Percentiles rank a stretch among this genome's conserved stretches.
Conservation (phyloP, 2,329 filamentous ascomycete genomes). For the Diplodia mutila region DNA sequence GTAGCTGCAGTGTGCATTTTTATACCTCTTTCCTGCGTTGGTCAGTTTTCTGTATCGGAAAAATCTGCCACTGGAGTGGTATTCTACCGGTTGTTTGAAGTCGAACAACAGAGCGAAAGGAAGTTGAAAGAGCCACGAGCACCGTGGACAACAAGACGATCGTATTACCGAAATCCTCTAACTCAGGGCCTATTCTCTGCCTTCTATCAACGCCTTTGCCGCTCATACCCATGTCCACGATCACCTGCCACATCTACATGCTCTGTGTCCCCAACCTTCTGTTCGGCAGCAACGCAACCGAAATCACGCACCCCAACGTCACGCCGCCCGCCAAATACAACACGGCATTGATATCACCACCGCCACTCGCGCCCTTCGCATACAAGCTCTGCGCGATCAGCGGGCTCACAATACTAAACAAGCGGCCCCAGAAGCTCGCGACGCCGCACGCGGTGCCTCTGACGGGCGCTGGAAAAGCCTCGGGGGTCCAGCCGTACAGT, state of each 20-base stretch:
- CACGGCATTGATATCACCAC: conserved; percentile 53
- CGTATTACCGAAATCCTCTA: not conserved
- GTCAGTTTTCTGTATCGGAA: not conserved
- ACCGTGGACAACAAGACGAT: not conserved
- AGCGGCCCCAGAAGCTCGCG: conserved; percentile 62
- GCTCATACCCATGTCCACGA: not conserved
- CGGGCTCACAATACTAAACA: conserved; percentile 63
- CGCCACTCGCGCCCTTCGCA: conserved; percentile 31
- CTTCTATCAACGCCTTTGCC: not conserved
- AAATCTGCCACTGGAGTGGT: not conserved
- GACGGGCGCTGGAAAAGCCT: conserved; percentile 56
- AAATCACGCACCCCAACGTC: conserved; percentile 57
- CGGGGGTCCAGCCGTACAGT: conserved; percentile 57
- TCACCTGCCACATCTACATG: conserved; percentile 1
- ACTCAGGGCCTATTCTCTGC: not conserved
- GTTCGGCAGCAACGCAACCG: conserved; percentile 54
- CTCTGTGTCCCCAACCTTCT: conserved; percentile 41
- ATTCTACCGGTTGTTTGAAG: not conserved
- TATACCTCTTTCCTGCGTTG: not conserved
- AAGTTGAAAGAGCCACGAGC: not conserved
- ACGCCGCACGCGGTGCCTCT: conserved; percentile 59
- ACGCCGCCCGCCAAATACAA: conserved; percentile 61
- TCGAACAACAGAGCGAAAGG: not conserved
- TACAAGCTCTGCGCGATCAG: conserved; percentile 56
- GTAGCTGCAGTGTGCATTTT: not conserved